These are phyloP conservation scores for Aegilops sharonensis DNA, from an alignment of 176 grass and related monocot genomes.

Conservation along the genomic window DNA sequence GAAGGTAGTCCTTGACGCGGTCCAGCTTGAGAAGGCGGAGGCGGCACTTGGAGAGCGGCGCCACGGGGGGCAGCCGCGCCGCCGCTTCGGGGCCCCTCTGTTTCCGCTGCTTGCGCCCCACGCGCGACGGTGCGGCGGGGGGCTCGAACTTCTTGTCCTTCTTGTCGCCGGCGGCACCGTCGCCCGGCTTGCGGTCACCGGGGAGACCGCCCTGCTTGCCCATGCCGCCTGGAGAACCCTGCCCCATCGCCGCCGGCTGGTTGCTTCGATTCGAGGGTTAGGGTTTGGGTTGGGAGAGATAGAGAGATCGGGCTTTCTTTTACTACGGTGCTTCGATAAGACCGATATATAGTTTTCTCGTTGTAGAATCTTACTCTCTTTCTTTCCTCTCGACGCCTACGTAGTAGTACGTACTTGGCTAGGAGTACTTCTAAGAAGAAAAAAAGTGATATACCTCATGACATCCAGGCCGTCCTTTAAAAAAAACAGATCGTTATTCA, in stretches of 20 bases:
- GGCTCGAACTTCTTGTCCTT: constrained; percentile 72
- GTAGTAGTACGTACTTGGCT: too few species aligned
- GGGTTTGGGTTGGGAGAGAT: constrained; percentile 35
- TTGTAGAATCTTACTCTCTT: neutral
- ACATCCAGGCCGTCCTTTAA: too few species aligned
- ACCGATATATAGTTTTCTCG: neutral
- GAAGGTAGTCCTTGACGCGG: constrained; percentile 78
- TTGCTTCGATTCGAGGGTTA: constrained; percentile 29
- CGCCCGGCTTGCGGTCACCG: constrained; percentile 61
- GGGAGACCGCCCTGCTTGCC: constrained; percentile 50
- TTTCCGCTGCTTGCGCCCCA: constrained; percentile 70
- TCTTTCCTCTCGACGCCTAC: too few species aligned
- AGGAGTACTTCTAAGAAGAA: too few species aligned
- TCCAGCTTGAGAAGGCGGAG: constrained; percentile 82
- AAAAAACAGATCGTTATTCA: too few species aligned
- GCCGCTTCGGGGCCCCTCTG: constrained; percentile 76
- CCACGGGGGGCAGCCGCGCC: constrained; percentile 60
- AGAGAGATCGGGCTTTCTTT: neutral
- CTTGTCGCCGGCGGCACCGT: constrained; percentile 54
- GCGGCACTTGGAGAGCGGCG: constrained; percentile 78
- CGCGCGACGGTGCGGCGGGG: constrained; percentile 66
- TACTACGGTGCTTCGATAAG: neutral
- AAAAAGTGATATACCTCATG: too few species aligned
- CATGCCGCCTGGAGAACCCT: constrained; percentile 59
- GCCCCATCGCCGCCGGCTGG: constrained; percentile 51